Conservation (phyloP, 164 flowering plant genomes). For the Tinospora cordifolia region DNA sequence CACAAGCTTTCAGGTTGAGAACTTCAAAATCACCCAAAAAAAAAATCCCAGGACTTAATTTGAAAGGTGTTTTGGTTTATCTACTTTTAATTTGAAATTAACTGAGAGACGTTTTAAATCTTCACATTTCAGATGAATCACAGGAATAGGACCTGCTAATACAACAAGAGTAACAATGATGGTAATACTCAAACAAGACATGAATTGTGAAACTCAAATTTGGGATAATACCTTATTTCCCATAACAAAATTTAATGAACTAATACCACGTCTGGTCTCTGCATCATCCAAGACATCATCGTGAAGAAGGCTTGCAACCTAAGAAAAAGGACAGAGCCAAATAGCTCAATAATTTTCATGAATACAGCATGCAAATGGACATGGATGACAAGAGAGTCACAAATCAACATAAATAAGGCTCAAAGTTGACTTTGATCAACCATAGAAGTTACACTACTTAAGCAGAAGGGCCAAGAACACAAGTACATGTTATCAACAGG, state of each 20-base stretch:
- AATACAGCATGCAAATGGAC: background rate
- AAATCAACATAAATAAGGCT: too few relatives aligned
- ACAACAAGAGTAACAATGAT: background rate
- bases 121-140: background rate
- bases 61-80: too few relatives aligned
- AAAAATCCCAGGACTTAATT: too few relatives aligned
- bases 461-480: too few relatives aligned
- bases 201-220: background rate
- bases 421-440: too few relatives aligned
- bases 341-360: background rate
- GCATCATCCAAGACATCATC: slow-evolving; percentile 99
- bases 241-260: slow-evolving; percentile 84
- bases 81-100: too few relatives aligned
- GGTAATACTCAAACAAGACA: background rate
- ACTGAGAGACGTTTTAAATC: too few relatives aligned
- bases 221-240: slow-evolving; percentile 72
- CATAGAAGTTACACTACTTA: too few relatives aligned
- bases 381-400: background rate
- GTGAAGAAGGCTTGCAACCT: slow-evolving; percentile 99
- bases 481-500: background rate
- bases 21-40: too few relatives aligned
- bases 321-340: slow-evolving; percentile 11
- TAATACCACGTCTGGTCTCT: slow-evolving; percentile 87
- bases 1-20: background rate
- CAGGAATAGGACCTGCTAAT: background rate